Percentiles rank a stretch among this genome's conserved stretches.
Conservation (phyloP, 73 alveolate genomes). For the Uronychia binucleata region DNA sequence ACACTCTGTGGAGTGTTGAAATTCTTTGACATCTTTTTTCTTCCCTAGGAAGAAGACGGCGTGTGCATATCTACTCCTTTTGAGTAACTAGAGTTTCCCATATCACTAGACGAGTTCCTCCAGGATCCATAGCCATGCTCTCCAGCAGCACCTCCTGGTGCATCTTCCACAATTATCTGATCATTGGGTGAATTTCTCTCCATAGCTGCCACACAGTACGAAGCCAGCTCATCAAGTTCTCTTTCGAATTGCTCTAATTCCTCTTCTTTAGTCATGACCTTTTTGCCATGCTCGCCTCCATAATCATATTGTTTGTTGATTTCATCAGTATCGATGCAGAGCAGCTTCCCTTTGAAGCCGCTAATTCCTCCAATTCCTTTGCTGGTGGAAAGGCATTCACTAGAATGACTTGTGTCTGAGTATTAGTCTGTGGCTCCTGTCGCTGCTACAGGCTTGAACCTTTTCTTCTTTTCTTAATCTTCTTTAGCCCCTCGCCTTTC, state of each 20-base stretch:
- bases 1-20: constrained; percentile 58
- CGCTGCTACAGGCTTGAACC: constrained; percentile 3
- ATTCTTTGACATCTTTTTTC: constrained; percentile 3
- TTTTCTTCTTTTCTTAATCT: not conserved
- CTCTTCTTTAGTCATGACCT: constrained; percentile 48
- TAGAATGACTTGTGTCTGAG: not conserved
- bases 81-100: not conserved
- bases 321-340: constrained; percentile 54
- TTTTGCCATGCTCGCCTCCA: constrained; percentile 64
- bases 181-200: constrained; percentile 38
- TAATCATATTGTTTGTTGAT: constrained; percentile 42
- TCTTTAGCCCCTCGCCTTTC: not conserved
- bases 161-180: not conserved
- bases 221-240: constrained; percentile 57
- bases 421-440: constrained; percentile 28
- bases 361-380: not conserved
- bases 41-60: not conserved
- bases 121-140: not conserved
- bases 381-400: not conserved
- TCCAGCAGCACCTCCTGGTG: not conserved
- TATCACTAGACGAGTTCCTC: not conserved
- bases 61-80: not conserved
- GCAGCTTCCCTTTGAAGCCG: not conserved
- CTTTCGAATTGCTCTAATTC: constrained; percentile 28
- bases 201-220: constrained; percentile 55